Evolutionary conservation across 164 flowering plant genomes (phyloP).

Genomic region (Vitis riparia): DNA sequence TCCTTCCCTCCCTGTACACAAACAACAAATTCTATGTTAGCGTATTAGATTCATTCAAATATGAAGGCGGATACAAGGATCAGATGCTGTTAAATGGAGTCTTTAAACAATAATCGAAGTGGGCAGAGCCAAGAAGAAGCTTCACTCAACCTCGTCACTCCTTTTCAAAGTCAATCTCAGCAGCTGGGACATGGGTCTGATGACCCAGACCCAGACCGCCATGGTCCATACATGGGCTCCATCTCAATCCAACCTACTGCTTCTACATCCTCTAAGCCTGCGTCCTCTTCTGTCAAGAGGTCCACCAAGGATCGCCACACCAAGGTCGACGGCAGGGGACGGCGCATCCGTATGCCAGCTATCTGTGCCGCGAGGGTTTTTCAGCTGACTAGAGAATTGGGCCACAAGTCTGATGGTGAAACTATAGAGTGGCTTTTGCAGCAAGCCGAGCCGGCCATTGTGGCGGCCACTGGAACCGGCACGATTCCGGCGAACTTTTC

Average conservation of each 20-base stretch:
- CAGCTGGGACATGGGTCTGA: no score
- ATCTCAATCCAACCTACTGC: slow-evolving; percentile 13
- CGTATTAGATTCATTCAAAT: no score
- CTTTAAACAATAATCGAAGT: no score
- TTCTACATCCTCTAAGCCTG: slow-evolving; percentile 6
- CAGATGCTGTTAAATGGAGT: no score
- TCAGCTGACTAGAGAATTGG: slow-evolving; percentile 62
- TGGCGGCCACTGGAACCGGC: slow-evolving; percentile 73
- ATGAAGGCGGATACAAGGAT: no score
- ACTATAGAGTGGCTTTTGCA: slow-evolving; percentile 66
- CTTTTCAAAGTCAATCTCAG: no score
- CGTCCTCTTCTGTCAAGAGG: slow-evolving; percentile 1
- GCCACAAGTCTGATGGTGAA: slow-evolving; percentile 66
- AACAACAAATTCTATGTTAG: no score
- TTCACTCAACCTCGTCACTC: no score
- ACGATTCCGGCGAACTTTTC: slow-evolving; percentile 73
- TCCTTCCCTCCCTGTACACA: no score
- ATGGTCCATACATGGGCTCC: slow-evolving; percentile 33
- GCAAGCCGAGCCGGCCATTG: slow-evolving; percentile 77
- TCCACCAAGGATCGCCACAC: slow-evolving; percentile 73
- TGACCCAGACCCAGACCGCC: not conserved
- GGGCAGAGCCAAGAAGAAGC: no score
- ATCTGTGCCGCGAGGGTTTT: slow-evolving; percentile 72
- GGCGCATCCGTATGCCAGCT: slow-evolving; percentile 77
- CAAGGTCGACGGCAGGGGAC: slow-evolving; percentile 72